Percentiles rank a stretch among this genome's conserved stretches.
Evolutionary conservation across 225 moss, liverwort and hornwort species (phyloP).

Genomic region (Anthoceros angustus): DNA sequence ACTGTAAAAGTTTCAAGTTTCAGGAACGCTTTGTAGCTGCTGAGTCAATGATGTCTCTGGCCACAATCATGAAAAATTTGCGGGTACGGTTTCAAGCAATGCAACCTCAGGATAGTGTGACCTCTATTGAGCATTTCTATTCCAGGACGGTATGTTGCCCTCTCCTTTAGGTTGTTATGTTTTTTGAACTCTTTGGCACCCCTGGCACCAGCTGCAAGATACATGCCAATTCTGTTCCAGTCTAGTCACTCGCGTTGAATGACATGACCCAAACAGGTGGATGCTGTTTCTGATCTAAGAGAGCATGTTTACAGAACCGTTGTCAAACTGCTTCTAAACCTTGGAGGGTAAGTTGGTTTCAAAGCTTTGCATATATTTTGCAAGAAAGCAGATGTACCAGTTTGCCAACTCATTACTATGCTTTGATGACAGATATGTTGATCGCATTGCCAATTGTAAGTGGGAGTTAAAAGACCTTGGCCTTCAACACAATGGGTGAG

Average conservation of each 20-base stretch:
- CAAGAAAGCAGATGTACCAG: background rate
- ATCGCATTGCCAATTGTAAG: conserved; percentile 70
- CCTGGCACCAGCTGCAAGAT: too few species aligned
- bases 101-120: conserved; percentile 61
- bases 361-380: background rate
- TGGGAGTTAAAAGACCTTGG: conserved; percentile 98
- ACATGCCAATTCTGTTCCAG: background rate
- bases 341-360: conserved; percentile 54
- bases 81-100: conserved; percentile 58
- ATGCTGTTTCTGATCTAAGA: conserved; percentile 67
- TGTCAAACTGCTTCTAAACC: conserved; percentile 71
- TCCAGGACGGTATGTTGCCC: conserved; percentile 38
- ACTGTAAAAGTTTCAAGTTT: conserved; percentile 16
- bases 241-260: background rate
- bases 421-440: conserved; percentile 56
- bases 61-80: conserved; percentile 63
- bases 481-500: conserved; percentile 91
- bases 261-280: conserved; percentile 25
- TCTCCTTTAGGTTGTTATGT: background rate
- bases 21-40: conserved; percentile 92
- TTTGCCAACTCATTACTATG: conserved; percentile 6
- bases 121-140: conserved; percentile 71
- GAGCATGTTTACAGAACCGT: conserved; percentile 81
- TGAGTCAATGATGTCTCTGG: conserved; percentile 59
- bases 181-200: background rate